phyloP scores from a whole-genome alignment of 2,329 filamentous ascomycete genomes.

The Chlorencoelia australis region DNA sequence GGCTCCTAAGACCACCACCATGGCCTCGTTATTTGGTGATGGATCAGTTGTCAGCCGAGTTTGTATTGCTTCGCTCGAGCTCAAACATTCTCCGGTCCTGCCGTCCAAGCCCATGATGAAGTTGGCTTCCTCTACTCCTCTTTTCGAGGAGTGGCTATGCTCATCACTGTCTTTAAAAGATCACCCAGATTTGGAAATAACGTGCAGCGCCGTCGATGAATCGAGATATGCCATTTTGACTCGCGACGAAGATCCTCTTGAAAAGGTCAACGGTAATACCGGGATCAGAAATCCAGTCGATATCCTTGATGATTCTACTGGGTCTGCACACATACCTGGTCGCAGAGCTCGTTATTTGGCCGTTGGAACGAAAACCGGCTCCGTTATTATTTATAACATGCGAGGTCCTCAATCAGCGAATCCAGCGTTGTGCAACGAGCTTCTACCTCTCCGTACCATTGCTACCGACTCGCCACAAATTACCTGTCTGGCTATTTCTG shows the following conservation, averaged over 20 bases:
- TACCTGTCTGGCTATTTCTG: conserved; percentile 71
- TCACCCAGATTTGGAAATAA: conserved; percentile 51
- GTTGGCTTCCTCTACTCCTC: conserved; percentile 24
- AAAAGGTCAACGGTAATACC: conserved; percentile 42
- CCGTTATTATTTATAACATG: conserved; percentile 77
- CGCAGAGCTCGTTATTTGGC: conserved; percentile 73
- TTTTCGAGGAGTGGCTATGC: conserved; percentile 55
- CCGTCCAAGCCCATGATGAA: conserved; percentile 15
- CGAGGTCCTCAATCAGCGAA: conserved; percentile 52
- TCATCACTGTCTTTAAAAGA: conserved; percentile 53
- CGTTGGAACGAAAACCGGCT: conserved; percentile 67
- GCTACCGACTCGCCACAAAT: conserved; percentile 86
- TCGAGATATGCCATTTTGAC: conserved; percentile 65
- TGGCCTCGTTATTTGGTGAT: conserved; percentile 19
- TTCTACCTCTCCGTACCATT: conserved; percentile 69
- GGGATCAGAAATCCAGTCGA: conserved; percentile 19
- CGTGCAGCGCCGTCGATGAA: conserved; percentile 59
- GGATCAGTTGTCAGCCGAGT: too few species aligned
- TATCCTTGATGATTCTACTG: conserved; percentile 17
- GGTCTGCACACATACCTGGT: conserved; percentile 61
- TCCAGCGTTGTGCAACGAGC: conserved; percentile 42
- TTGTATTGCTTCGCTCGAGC: conserved; percentile 10
- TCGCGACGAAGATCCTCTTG: conserved; percentile 66
- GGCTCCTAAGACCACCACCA: conserved; percentile 4
- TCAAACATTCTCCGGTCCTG: conserved; percentile 19